phyloP scores from a whole-genome alignment of 2,329 filamentous ascomycete species.

The Alternaria sp. region DNA sequence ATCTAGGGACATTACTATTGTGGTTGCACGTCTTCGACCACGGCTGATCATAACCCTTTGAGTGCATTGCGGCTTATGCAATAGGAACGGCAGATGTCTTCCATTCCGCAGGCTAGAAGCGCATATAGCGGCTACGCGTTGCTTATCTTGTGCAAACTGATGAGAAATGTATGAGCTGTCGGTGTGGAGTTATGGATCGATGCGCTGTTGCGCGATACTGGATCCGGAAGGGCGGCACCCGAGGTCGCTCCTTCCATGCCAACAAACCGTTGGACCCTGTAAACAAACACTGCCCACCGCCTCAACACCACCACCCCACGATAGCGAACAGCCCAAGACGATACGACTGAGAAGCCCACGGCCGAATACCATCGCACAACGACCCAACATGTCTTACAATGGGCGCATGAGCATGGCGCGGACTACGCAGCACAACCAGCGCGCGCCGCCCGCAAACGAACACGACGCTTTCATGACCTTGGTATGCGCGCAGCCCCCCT shows the following conservation, averaged over 20 bases:
- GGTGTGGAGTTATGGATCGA: constrained; percentile 5
- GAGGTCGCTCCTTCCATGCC: constrained; percentile 12
- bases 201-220: constrained; percentile 13
- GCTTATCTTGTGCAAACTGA: constrained; percentile 1
- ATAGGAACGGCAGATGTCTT: neutral
- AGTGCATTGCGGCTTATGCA: neutral
- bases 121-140: constrained; percentile 1
- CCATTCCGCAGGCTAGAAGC: neutral
- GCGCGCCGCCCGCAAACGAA: constrained; percentile 51
- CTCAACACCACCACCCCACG: constrained; percentile 9
- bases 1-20: neutral
- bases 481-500: constrained; percentile 38
- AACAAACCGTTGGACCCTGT: constrained; percentile 11
- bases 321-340: neutral
- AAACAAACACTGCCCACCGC: constrained; percentile 14
- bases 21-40: neutral
- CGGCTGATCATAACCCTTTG: neutral
- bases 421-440: constrained; percentile 49
- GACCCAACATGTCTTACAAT: constrained; percentile 54
- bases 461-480: constrained; percentile 60
- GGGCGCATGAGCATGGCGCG: constrained; percentile 59
- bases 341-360: neutral
- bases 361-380: neutral
- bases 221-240: constrained; percentile 9
- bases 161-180: neutral